Percentiles rank a stretch among this genome's conserved stretches.
Conservation (phyloP, 2,329 filamentous ascomycete species). For the Lojkania enalia region DNA sequence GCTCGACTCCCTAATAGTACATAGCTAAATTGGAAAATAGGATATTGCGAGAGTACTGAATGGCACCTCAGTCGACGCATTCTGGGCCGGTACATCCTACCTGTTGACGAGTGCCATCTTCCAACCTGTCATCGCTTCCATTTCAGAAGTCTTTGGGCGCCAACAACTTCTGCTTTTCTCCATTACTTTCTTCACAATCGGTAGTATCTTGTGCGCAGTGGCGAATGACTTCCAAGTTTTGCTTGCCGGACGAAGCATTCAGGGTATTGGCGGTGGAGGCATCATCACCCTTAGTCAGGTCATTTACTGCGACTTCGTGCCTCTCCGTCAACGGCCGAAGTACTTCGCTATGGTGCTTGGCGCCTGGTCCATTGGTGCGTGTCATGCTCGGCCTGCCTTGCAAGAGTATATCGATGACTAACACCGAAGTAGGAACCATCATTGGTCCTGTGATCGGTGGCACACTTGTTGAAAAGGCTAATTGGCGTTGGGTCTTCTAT, state of each 20-base stretch:
- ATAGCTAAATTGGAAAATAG: conserved; percentile 12
- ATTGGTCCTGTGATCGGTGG: conserved; percentile 55
- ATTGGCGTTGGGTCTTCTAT: conserved; percentile 68
- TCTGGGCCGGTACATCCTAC: conserved; percentile 73
- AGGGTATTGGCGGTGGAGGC: conserved; percentile 47
- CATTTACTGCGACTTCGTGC: conserved; percentile 52
- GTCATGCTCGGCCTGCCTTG: background rate
- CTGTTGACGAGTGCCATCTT: conserved; percentile 67
- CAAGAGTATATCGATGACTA: background rate
- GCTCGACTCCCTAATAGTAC: background rate
- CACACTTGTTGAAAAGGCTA: conserved; percentile 54
- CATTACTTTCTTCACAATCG: conserved; percentile 52
- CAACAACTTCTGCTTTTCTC: conserved; percentile 43
- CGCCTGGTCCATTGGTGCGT: conserved; percentile 58
- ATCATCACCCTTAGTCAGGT: conserved; percentile 48
- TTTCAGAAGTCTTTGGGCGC: conserved; percentile 57
- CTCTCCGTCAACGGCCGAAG: conserved; percentile 46
- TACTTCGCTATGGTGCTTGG: conserved; percentile 45
- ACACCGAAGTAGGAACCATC: conserved; percentile 33
- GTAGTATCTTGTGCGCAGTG: conserved; percentile 49
- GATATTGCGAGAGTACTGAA: conserved; percentile 28
- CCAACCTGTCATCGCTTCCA: conserved; percentile 51
- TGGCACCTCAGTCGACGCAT: conserved; percentile 54
- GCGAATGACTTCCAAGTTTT: conserved; percentile 40
- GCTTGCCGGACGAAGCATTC: conserved; percentile 40